phyloP scores from a whole-genome alignment of 148 eudicot genomes.

The Dianthus caryophyllus region DNA sequence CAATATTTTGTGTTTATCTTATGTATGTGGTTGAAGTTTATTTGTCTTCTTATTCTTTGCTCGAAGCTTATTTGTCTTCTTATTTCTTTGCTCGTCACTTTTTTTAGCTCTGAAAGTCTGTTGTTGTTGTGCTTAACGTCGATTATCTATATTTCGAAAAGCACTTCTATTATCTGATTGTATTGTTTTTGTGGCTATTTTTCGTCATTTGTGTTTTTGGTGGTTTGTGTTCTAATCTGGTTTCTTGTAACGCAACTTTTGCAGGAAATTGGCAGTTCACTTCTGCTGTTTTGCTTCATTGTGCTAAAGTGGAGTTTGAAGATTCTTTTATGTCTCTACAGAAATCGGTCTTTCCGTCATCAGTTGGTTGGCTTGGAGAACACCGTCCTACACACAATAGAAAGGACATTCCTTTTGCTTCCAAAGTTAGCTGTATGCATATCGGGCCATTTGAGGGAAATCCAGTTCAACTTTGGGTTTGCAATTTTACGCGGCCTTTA shows the following conservation, averaged over 20 bases:
- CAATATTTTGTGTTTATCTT: too few relatives aligned
- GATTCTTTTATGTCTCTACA: constrained; percentile 77
- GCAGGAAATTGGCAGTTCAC: constrained; percentile 38
- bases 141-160: not conserved
- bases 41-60: too few relatives aligned
- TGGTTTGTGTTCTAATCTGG: not conserved
- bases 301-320: constrained; percentile 61
- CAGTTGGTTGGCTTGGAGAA: constrained; percentile 69
- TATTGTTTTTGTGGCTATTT: not conserved
- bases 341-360: constrained; percentile 49
- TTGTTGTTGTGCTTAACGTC: not conserved
- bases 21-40: too few relatives aligned
- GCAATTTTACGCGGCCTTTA: constrained; percentile 40
- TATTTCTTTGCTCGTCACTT: not conserved
- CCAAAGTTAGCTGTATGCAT: constrained; percentile 54
- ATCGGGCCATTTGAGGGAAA: constrained; percentile 37
- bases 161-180: not conserved
- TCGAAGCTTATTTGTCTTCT: too few relatives aligned
- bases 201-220: not conserved
- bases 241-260: not conserved
- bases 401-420: constrained; percentile 34
- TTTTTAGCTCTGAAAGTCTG: not conserved
- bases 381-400: constrained; percentile 53
- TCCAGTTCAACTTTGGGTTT: constrained; percentile 34
- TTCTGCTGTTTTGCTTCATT: constrained; percentile 28